Evolutionary conservation across 345 rosid species (phyloP).

Genomic region (Excoecaria agallocha): DNA sequence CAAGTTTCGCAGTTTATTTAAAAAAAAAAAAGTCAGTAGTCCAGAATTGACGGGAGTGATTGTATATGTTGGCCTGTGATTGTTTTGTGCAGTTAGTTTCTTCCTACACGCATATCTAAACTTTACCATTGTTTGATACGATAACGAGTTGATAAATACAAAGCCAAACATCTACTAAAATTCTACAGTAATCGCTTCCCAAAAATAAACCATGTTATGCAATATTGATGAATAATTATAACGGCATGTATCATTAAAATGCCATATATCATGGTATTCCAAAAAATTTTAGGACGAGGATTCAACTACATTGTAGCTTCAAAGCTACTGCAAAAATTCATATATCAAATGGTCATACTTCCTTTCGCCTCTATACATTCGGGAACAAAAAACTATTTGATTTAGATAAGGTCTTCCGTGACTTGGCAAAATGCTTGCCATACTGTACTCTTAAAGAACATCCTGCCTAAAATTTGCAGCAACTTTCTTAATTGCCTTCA

Average conservation of each 20-base stretch:
- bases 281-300: neutral
- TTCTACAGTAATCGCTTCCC: no score
- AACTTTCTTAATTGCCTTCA: conserved; percentile 5
- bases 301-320: neutral
- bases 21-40: no score
- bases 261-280: neutral
- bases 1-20: no score
- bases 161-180: no score
- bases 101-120: no score
- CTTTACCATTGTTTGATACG: no score
- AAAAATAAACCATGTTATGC: no score
- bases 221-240: neutral
- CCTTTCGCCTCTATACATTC: neutral
- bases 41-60: no score
- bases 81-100: no score
- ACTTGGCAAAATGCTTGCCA: neutral
- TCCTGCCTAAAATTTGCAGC: neutral
- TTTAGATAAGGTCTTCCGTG: neutral
- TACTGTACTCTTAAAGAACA: neutral
- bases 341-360: neutral
- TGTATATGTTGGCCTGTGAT: no score
- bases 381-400: neutral
- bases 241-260: neutral
- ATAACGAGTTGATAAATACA: no score
- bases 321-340: neutral